These are phyloP conservation scores for Puccinia polysora DNA, from an alignment of 1,284 basidiomycete genomes.

Conservation along the genomic window DNA sequence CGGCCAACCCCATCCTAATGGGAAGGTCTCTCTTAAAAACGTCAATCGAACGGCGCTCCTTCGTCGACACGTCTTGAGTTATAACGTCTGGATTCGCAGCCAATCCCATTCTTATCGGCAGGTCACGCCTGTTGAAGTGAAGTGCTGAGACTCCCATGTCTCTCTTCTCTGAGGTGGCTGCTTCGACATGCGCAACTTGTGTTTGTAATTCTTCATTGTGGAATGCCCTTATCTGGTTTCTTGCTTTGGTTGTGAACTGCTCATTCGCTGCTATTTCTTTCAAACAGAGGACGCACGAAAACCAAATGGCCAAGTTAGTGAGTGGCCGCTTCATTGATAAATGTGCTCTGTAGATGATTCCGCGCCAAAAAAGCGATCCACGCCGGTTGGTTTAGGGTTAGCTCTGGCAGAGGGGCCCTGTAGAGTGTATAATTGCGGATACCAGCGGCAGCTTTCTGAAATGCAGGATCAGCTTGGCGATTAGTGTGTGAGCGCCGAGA, in stretches of 20 bases:
- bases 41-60: background rate
- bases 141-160: background rate
- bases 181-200: background rate
- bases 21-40: no score
- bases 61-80: conserved; percentile 8
- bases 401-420: background rate
- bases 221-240: background rate
- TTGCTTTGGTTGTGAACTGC: background rate
- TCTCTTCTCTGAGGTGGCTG: background rate
- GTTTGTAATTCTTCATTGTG: conserved; percentile 1
- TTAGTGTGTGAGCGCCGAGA: background rate
- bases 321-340: conserved; percentile 11
- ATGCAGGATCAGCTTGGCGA: background rate
- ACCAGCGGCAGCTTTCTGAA: background rate
- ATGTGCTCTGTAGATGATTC: background rate
- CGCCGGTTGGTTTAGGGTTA: conserved; percentile 3
- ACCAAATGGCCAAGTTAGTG: background rate
- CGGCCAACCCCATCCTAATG: no score
- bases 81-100: conserved; percentile 28
- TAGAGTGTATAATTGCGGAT: background rate
- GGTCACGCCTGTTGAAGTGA: background rate
- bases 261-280: background rate
- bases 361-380: conserved; percentile 2
- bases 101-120: conserved; percentile 6
- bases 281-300: background rate